These are phyloP conservation scores for Ganoderma lucidum DNA, from an alignment of 1,284 basidiomycete species.

Conservation along the genomic window DNA sequence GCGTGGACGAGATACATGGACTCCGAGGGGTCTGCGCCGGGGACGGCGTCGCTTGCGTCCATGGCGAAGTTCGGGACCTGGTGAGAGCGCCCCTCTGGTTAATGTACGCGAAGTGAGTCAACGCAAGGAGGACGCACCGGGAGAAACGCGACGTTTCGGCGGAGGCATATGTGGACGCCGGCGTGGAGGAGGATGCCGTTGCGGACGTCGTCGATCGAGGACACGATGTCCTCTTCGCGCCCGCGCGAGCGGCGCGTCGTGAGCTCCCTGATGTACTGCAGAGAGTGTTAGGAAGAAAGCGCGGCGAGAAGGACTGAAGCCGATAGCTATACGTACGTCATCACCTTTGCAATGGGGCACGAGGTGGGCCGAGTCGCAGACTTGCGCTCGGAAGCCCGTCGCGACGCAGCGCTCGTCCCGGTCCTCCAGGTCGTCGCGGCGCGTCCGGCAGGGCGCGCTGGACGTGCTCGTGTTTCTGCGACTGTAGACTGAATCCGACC, in stretches of 20 bases:
- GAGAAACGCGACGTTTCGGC: background rate
- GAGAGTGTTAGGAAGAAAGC: background rate
- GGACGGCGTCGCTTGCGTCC: background rate
- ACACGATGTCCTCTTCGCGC: background rate
- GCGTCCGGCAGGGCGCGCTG: background rate
- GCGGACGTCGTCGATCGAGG: conserved; percentile 3
- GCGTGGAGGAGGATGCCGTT: background rate
- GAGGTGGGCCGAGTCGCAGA: background rate
- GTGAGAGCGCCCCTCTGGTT: too few species aligned
- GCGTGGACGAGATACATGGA: background rate
- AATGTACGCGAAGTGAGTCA: background rate
- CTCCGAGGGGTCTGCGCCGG: background rate
- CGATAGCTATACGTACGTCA: background rate
- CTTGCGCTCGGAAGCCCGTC: background rate
- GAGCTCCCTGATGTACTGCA: background rate
- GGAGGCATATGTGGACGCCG: background rate
- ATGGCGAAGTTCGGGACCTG: conserved; percentile 1
- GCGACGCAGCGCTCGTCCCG: background rate
- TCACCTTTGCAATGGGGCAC: background rate
- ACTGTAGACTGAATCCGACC: background rate
- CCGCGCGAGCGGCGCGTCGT: background rate
- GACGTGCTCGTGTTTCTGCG: background rate
- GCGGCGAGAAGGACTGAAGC: background rate
- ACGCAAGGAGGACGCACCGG: too few species aligned
- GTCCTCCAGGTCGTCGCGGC: background rate